Conservation (phyloP, 805 yeast species). For the Lipomyces yamadae region DNA sequence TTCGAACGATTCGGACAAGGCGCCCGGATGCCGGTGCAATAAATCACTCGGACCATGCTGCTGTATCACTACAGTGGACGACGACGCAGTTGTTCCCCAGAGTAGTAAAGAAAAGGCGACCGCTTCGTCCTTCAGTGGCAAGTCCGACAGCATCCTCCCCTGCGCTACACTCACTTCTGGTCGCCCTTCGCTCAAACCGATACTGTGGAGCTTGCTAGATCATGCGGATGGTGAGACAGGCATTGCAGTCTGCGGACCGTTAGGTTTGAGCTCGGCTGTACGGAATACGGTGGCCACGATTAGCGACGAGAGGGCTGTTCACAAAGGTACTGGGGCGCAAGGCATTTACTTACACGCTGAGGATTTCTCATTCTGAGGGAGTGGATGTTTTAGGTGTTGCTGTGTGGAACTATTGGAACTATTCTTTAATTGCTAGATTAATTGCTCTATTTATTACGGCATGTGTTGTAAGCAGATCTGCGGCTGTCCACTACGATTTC, state of each 20-base stretch:
- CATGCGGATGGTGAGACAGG: conserved; percentile 33
- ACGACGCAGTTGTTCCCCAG: background rate
- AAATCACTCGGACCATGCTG: too few species aligned
- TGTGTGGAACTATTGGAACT: too few species aligned
- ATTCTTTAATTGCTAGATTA: too few species aligned
- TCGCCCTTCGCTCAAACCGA: conserved; percentile 14
- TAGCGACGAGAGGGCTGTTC: conserved; percentile 32
- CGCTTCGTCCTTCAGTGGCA: too few species aligned
- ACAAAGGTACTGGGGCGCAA: conserved; percentile 38
- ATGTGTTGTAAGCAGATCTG: too few species aligned
- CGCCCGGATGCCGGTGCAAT: too few species aligned
- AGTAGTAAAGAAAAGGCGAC: background rate
- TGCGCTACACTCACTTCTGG: conserved; percentile 7
- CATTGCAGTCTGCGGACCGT: conserved; percentile 34
- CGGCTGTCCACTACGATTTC: too few species aligned
- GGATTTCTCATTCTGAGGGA: conserved; percentile 7
- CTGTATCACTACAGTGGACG: too few species aligned
- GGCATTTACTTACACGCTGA: conserved; percentile 31
- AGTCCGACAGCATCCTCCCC: background rate
- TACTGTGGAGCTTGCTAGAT: conserved; percentile 17
- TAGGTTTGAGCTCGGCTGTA: conserved; percentile 5
- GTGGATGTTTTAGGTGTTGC: too few species aligned
- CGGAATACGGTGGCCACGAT: conserved; percentile 20
- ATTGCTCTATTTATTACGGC: too few species aligned
- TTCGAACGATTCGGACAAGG: background rate